Evolutionary conservation across 2,329 filamentous ascomycete genomes (phyloP).

Genomic region (Trichoderma citrinoviride): DNA sequence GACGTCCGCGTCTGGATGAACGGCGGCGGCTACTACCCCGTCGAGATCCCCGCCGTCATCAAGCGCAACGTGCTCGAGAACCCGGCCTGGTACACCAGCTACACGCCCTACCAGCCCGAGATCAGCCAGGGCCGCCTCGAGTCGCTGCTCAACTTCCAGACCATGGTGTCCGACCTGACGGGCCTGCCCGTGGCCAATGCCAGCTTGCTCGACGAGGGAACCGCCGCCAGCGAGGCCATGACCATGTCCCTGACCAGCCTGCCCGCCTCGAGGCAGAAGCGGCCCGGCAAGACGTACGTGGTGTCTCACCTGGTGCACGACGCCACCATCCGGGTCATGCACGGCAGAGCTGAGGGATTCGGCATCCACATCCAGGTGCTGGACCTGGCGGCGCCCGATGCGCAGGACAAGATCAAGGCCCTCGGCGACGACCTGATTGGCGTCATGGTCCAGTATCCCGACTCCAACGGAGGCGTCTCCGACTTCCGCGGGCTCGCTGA

Average conservation of each 20-base stretch:
- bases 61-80: slow-evolving; percentile 90
- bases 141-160: slow-evolving; percentile 94
- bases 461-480: slow-evolving; percentile 77
- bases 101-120: slow-evolving; percentile 95
- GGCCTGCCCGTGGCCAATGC: slow-evolving; percentile 86
- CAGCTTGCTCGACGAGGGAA: slow-evolving; percentile 85
- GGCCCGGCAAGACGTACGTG: slow-evolving; percentile 74
- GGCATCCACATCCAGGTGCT: slow-evolving; percentile 74
- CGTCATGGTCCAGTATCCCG: slow-evolving; percentile 91
- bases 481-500: slow-evolving; percentile 75
- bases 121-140: slow-evolving; percentile 94
- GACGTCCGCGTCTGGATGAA: slow-evolving; percentile 64
- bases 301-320: slow-evolving; percentile 81
- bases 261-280: slow-evolving; percentile 68
- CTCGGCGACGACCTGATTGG: slow-evolving; percentile 81
- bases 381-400: slow-evolving; percentile 65
- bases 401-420: slow-evolving; percentile 63
- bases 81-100: slow-evolving; percentile 96
- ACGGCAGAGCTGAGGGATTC: slow-evolving; percentile 86
- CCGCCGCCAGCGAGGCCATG: slow-evolving; percentile 93
- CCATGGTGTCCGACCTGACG: slow-evolving; percentile 83
- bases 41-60: slow-evolving; percentile 84
- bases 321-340: slow-evolving; percentile 80
- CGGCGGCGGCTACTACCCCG: slow-evolving; percentile 83
- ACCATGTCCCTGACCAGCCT: slow-evolving; percentile 81